Percentiles rank a stretch among this genome's conserved stretches.
These are phyloP conservation scores for Gossypium aridum DNA, from an alignment of 441 rosid genomes.

Conservation along the genomic window DNA sequence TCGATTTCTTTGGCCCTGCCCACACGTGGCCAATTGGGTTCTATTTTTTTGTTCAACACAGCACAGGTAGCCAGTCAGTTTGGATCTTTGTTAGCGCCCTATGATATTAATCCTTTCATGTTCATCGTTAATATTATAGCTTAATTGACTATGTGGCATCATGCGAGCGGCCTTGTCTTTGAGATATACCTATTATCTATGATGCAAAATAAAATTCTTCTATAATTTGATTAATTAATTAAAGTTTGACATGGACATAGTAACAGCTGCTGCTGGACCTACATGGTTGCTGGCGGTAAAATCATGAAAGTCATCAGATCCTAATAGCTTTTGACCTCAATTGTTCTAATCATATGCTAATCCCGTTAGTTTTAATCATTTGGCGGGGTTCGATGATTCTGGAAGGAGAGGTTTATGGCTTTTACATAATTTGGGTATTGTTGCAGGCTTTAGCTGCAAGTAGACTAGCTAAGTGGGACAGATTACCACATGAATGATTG, in stretches of 20 bases:
- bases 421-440: too few species aligned
- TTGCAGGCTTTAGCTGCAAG: not conserved
- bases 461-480: not conserved
- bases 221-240: not conserved
- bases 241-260: constrained; percentile 24
- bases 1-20: constrained; percentile 27
- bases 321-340: constrained; percentile 22
- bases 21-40: constrained; percentile 39
- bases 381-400: constrained; percentile 19
- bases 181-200: too few species aligned
- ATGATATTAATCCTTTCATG: not conserved
- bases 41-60: too few species aligned
- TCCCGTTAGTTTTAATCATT: constrained; percentile 21
- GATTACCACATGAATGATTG: not conserved
- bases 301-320: constrained; percentile 13
- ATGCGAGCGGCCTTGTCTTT: not conserved
- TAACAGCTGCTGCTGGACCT: constrained; percentile 18
- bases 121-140: not conserved
- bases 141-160: not conserved
- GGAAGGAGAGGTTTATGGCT: constrained; percentile 4
- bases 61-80: too few species aligned
- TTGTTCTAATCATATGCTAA: constrained; percentile 17
- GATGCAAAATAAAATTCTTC: not conserved
- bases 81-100: not conserved
- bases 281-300: constrained; percentile 1